Base-by-base conservation (phyloP, 2,329 filamentous ascomycete species). In the Coniochaeta prunicola region DNA sequence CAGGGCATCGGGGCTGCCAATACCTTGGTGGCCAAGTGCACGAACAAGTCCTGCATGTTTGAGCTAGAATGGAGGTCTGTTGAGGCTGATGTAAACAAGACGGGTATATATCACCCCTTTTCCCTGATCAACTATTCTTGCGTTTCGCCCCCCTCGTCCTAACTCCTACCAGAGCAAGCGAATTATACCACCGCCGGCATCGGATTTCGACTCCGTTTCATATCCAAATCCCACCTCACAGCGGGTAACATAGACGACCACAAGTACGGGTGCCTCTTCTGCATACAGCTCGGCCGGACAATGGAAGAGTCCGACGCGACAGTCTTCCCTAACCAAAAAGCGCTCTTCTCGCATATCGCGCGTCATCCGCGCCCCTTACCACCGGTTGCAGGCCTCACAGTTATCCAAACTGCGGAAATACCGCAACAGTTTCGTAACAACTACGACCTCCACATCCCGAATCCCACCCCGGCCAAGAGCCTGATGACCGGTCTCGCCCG, bases 201-300 rank as follows among this genome's bases (percentile, higher is more conserved):
- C 50, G 72, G 73, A 6, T 84, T 80, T 64, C 79, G 82, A 8
- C 64, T 83, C 2, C 78, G 82, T 1, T 79, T 84, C 60, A 74
- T 85, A 4, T 80, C 81, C 63, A 85, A 85, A 66, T 78, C 76
- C 57, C 82, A 85, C 65, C 59, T 85, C 6, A 68, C 76, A 0
- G 77, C 79, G 5, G 76, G 75, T 58, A 72, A 77, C 15, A 70
- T 78, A 17, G 81, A 83, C 48, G 81, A 84, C 60, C 73, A 79
- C 57, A 66, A 81, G 50, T 85, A 82, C 64, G 80, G 73, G 3
- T 85, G 82, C 61, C 62, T 81, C 1, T 83, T 85, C 64, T 85
- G 82, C 65, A 70, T 82, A 4, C 74, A 78, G 5, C 61, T 71
- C 19, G 80, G 80, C 0, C 72, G 66, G n/a, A 83, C 80, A 0